Percentiles rank a stretch among this genome's conserved stretches.
These are phyloP conservation scores for Alternaria sp. DNA, from an alignment of 2,329 filamentous ascomycete species.

Conservation along the genomic window DNA sequence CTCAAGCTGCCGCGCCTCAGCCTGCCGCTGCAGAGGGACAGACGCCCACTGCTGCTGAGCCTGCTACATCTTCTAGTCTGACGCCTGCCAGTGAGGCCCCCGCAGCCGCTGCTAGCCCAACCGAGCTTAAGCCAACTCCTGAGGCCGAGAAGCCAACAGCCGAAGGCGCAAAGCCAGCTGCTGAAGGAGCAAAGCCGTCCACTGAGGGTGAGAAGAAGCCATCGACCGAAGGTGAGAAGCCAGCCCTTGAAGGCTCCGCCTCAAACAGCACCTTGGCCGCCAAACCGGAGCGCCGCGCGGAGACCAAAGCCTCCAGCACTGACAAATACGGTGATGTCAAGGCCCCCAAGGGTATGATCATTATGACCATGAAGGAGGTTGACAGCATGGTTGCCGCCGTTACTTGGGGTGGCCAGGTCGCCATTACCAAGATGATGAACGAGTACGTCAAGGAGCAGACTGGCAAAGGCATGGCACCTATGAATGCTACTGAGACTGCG, in stretches of 20 bases:
- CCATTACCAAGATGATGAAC: slow-evolving; percentile 45
- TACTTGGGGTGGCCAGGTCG: slow-evolving; percentile 37
- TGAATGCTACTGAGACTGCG: background rate
- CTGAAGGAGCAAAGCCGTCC: slow-evolving; percentile 4
- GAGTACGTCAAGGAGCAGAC: slow-evolving; percentile 40
- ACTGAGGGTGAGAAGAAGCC: slow-evolving; percentile 5
- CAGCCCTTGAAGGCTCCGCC: slow-evolving; percentile 9
- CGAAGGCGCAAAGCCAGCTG: slow-evolving; percentile 7
- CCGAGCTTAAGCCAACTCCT: background rate
- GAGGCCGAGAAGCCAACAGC: slow-evolving; percentile 6
- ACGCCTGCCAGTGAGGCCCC: background rate
- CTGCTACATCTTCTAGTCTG: background rate
- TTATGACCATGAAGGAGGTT: slow-evolving; percentile 45
- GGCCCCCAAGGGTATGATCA: slow-evolving; percentile 33
- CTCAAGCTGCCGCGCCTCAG: background rate
- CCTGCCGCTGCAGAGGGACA: slow-evolving; percentile 6
- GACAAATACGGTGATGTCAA: slow-evolving; percentile 28
- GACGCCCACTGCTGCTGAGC: slow-evolving; percentile 4
- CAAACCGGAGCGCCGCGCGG: slow-evolving; percentile 18
- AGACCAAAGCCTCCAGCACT: slow-evolving; percentile 18
- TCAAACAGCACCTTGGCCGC: slow-evolving; percentile 21
- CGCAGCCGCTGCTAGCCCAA: background rate
- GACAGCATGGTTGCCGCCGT: slow-evolving; percentile 38
- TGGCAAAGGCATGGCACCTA: slow-evolving; percentile 15
- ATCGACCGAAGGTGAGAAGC: slow-evolving; percentile 8